phyloP scores from a whole-genome alignment of 345 rosid genomes.

The Melastoma malabathricum region DNA sequence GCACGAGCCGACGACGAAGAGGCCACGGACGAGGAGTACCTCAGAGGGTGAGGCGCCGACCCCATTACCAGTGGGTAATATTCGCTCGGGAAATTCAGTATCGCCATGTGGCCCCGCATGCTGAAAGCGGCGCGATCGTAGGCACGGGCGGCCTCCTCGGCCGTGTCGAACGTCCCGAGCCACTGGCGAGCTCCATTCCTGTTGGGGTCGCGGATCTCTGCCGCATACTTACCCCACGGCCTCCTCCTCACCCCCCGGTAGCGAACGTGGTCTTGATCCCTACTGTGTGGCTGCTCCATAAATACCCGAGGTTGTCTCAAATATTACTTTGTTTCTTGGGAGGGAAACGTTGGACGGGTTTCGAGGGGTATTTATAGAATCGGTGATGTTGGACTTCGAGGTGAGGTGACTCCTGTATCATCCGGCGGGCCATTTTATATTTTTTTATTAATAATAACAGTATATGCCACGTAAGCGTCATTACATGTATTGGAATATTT shows the following conservation, averaged over 20 bases:
- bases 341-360: no score
- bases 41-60: conserved; percentile 14
- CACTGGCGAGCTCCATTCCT: conserved; percentile 64
- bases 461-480: no score
- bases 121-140: conserved; percentile 74
- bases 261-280: conserved; percentile 28
- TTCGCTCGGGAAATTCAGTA: conserved; percentile 72
- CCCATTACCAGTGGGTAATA: conserved; percentile 26
- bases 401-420: no score
- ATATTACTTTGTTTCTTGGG: neutral
- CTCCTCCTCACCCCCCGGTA: conserved; percentile 67
- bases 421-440: no score
- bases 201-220: conserved; percentile 68
- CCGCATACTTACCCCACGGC: conserved; percentile 88
- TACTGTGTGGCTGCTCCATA: conserved; percentile 9
- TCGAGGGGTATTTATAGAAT: no score
- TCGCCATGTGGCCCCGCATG: conserved; percentile 63
- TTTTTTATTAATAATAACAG: no score
- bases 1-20: conserved; percentile 1
- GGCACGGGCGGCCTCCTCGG: conserved; percentile 81
- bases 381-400: no score
- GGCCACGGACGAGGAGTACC: conserved; percentile 12
- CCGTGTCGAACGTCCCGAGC: conserved; percentile 82
- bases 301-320: conserved; percentile 9
- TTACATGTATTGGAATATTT: no score